Conservation (phyloP, 1,284 basidiomycete species). For the Malassezia sympodialis region DNA sequence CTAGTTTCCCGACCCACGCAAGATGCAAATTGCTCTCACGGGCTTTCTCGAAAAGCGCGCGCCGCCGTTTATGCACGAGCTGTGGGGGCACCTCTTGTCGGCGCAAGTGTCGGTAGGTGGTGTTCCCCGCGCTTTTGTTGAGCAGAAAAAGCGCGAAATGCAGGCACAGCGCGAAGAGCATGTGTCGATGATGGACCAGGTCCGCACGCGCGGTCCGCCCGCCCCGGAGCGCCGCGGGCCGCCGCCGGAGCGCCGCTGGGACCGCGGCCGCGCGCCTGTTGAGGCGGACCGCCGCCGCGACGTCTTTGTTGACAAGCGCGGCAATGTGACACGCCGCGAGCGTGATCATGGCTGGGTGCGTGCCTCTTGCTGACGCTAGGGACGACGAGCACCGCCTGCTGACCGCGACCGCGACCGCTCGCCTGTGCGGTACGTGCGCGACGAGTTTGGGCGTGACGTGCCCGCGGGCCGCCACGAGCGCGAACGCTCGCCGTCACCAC, state of each 20-base stretch:
- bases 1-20: slow-evolving; percentile 78
- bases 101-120: slow-evolving; percentile 80
- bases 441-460: neutral
- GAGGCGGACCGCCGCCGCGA: slow-evolving; percentile 2
- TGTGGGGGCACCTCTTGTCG: slow-evolving; percentile 81
- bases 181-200: slow-evolving; percentile 1
- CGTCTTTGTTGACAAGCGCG: slow-evolving; percentile 10
- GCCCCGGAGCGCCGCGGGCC: neutral
- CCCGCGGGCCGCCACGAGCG: neutral
- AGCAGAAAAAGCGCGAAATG: slow-evolving; percentile 91
- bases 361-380: neutral
- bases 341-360: slow-evolving; percentile 14
- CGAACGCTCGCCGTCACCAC: neutral
- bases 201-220: slow-evolving; percentile 3
- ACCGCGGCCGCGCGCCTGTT: slow-evolving; percentile 14
- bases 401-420: neutral
- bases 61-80: slow-evolving; percentile 68
- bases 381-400: neutral
- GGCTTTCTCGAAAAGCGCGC: slow-evolving; percentile 74
- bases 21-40: slow-evolving; percentile 85
- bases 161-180: slow-evolving; percentile 52
- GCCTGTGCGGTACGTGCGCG: neutral
- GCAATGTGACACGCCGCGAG: slow-evolving; percentile 12
- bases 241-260: slow-evolving; percentile 9
- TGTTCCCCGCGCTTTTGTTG: slow-evolving; percentile 83